phyloP scores from a whole-genome alignment of 2,329 filamentous ascomycete species.

The Fusarium tuaranense region DNA sequence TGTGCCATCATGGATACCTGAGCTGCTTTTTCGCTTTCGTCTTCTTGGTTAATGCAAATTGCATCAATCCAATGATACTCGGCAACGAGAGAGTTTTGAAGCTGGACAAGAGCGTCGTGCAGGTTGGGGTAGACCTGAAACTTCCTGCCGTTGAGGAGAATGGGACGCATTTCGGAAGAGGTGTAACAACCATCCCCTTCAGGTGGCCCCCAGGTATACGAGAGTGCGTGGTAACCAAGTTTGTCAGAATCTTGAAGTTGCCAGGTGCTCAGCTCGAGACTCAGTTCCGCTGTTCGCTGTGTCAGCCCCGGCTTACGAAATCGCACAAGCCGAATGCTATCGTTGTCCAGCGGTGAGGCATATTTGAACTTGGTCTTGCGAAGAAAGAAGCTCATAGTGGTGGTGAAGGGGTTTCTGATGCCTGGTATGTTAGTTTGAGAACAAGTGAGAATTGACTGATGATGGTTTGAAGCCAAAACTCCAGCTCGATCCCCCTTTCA shows the following conservation, averaged over 20 bases:
- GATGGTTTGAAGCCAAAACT: background rate
- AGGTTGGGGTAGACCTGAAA: background rate
- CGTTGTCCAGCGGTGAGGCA: background rate
- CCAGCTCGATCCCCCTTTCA: background rate
- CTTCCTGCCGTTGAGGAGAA: background rate
- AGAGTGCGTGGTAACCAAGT: background rate
- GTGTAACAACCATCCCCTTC: background rate
- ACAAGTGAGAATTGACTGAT: background rate
- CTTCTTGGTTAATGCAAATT: background rate
- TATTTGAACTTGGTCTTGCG: background rate
- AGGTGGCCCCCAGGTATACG: background rate
- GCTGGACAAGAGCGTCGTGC: background rate
- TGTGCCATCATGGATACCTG: background rate
- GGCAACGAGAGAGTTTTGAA: background rate
- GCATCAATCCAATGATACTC: background rate
- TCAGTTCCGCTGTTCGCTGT: background rate
- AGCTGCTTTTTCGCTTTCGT: background rate
- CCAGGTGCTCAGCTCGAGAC: background rate
- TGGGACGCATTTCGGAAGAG: background rate
- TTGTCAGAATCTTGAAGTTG: background rate
- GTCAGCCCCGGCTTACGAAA: background rate
- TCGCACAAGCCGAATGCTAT: background rate
- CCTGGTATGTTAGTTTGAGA: background rate
- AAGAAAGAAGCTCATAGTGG: background rate
- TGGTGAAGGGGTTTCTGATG: background rate